Base-by-base conservation (phyloP, 2,329 filamentous ascomycete genomes). In the Hymenoscyphus salicellus region DNA sequence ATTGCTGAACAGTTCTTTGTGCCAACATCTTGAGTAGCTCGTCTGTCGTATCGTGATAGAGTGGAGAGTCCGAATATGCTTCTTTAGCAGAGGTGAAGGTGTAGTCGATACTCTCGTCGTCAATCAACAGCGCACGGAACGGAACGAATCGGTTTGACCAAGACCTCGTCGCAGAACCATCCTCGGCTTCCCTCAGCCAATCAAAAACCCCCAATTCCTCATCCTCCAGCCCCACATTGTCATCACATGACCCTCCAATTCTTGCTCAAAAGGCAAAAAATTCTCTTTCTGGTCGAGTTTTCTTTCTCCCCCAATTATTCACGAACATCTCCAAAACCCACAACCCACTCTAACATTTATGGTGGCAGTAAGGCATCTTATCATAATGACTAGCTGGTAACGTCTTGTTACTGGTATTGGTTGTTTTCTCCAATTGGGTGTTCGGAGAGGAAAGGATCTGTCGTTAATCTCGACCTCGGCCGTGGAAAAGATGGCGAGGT, bases 1-100 rank as follows among this genome's bases (percentile, higher is more conserved):
- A 77, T 70, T 79, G 78, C 72, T 80, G 79, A 60, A 75, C 74
- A 66, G 75, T 71, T 74, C 77, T 77, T 70, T 79, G 78, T 66
- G 79, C 75, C 72, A 81, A 74, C 79, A 81, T 81, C 49, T 32
- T 79, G 69, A 65, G 36, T 52, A 52, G 69, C 59, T 17, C 30
- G 17, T 55, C 49, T 41, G n/a, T 26, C 7, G 16, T 14, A 38
- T 36, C 46, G 32, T 5, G 17, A 17, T 58, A 11, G 26, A 52
- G 58, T 60, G 41, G 41, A 49, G 28, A 33, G 26, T 41, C 41
- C 23, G 20, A 14, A 26, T 52, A 52, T 52, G n/a, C 11, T 52
- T 14, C 46, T 20, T 26, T 52, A 8, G 46, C 2, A 52, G n/a
- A 11, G 46, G 20, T 52, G 20, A 52, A 28, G 43, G 16, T 26